These are phyloP conservation scores for Cutaneotrichosporon mucoides DNA, from an alignment of 1,284 basidiomycete genomes.

Conservation along the genomic window DNA sequence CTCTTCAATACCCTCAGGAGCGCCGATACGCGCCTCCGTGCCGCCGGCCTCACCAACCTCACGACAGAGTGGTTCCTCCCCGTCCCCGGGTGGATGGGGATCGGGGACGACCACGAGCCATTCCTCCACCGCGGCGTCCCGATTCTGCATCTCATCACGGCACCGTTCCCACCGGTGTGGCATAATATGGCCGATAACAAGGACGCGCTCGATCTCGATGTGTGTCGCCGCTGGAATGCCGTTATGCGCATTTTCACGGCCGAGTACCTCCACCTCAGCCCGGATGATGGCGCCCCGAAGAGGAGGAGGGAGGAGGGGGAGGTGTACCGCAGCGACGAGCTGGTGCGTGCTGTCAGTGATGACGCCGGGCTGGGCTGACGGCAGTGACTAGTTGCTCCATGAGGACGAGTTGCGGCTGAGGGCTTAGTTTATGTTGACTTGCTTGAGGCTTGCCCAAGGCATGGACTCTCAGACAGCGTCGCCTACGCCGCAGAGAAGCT, in stretches of 20 bases:
- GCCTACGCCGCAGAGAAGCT: no score
- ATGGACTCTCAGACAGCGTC: no score
- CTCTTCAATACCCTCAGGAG: conserved; percentile 69
- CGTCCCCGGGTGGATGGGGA: conserved; percentile 38
- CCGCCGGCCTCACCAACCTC: conserved; percentile 29
- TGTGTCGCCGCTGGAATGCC: conserved; percentile 84
- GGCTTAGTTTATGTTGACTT: no score
- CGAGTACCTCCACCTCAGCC: conserved; percentile 75
- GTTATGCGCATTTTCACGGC: conserved; percentile 81
- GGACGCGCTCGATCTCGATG: conserved; percentile 75
- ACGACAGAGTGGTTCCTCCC: conserved; percentile 40
- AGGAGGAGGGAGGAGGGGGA: neutral
- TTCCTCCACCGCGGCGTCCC: conserved; percentile 82
- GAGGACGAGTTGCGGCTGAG: neutral
- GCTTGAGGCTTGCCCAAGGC: no score
- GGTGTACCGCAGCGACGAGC: conserved; percentile 4
- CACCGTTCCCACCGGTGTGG: conserved; percentile 89
- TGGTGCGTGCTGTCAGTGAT: conserved; percentile 1
- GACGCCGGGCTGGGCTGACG: neutral
- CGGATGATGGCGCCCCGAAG: conserved; percentile 14
- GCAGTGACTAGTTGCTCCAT: neutral
- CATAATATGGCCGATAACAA: conserved; percentile 81
- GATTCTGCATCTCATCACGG: conserved; percentile 83
- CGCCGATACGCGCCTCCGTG: conserved; percentile 61
- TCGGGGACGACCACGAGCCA: conserved; percentile 93